Evolutionary conservation across 305 asterid species (phyloP).

Genomic region (Solanum hybrid): DNA sequence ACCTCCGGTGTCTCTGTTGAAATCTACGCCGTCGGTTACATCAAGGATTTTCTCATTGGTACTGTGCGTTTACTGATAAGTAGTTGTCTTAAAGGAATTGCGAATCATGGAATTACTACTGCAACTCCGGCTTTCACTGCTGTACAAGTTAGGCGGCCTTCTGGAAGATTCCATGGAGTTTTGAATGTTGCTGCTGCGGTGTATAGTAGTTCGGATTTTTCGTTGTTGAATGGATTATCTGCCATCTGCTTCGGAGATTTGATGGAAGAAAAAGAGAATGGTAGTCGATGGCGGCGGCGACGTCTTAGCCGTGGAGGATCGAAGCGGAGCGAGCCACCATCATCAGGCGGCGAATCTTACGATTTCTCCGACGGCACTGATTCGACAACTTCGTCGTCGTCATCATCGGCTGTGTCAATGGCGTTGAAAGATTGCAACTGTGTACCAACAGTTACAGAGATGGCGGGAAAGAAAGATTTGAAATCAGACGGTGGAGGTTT

Average conservation of each 20-base stretch:
- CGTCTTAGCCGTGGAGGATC: slow-evolving; percentile 63
- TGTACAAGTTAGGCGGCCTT: slow-evolving; percentile 76
- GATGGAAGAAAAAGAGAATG: slow-evolving; percentile 33
- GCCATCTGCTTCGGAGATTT: slow-evolving; percentile 63
- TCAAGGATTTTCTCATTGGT: slow-evolving; percentile 57
- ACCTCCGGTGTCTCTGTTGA: slow-evolving; percentile 83
- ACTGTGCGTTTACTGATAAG: slow-evolving; percentile 66
- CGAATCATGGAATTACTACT: background rate
- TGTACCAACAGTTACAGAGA: slow-evolving; percentile 17
- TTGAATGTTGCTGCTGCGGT: slow-evolving; percentile 69
- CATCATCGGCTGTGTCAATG: slow-evolving; percentile 48
- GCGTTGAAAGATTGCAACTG: slow-evolving; percentile 61
- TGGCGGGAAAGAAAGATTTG: slow-evolving; percentile 44
- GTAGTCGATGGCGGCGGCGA: slow-evolving; percentile 22
- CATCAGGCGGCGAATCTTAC: slow-evolving; percentile 57
- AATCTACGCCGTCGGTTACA: slow-evolving; percentile 61
- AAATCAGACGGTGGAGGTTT: slow-evolving; percentile 45
- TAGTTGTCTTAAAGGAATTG: slow-evolving; percentile 23
- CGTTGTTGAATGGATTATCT: slow-evolving; percentile 37
- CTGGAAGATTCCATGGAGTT: slow-evolving; percentile 73
- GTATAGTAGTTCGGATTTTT: slow-evolving; percentile 39
- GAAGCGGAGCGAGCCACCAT: slow-evolving; percentile 43
- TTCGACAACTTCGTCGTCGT: slow-evolving; percentile 60
- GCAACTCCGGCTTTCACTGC: slow-evolving; percentile 62
- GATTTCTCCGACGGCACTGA: slow-evolving; percentile 61